Conservation (phyloP, 2,329 filamentous ascomycete species). For the Aspergillus hortae region DNA sequence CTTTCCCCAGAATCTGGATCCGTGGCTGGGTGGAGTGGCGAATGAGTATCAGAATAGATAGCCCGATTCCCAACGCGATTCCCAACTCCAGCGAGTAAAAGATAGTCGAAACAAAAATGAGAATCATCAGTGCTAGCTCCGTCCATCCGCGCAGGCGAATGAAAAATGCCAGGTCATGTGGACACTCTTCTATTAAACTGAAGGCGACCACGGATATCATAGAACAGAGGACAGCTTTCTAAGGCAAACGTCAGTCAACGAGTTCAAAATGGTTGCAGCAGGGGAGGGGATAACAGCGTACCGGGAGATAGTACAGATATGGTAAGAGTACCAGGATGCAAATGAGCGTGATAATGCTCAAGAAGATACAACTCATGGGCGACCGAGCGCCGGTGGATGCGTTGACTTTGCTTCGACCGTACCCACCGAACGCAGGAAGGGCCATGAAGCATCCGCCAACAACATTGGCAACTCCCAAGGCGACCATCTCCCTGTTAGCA, state of each 20-base stretch:
- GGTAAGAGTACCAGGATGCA: slow-evolving; percentile 80
- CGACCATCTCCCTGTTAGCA: slow-evolving; percentile 89
- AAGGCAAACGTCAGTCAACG: neutral
- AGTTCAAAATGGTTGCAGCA: neutral
- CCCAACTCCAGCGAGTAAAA: slow-evolving; percentile 93
- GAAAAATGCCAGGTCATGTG: slow-evolving; percentile 90
- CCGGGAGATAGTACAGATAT: slow-evolving; percentile 93
- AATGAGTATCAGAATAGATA: slow-evolving; percentile 86
- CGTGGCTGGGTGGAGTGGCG: slow-evolving; percentile 86
- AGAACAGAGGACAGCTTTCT: slow-evolving; percentile 89
- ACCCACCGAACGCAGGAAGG: slow-evolving; percentile 90
- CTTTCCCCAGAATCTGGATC: slow-evolving; percentile 91
- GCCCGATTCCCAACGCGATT: slow-evolving; percentile 87
- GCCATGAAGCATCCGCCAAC: slow-evolving; percentile 88
- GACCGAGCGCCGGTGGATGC: slow-evolving; percentile 86
- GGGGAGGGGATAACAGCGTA: slow-evolving; percentile 46
- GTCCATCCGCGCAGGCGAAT: slow-evolving; percentile 77
- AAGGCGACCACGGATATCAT: slow-evolving; percentile 96
- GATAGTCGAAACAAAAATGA: slow-evolving; percentile 88
- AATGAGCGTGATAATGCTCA: slow-evolving; percentile 77
- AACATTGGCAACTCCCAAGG: slow-evolving; percentile 86
- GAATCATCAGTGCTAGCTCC: slow-evolving; percentile 79
- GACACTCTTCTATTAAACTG: slow-evolving; percentile 91
- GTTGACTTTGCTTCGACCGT: slow-evolving; percentile 94
- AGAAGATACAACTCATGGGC: slow-evolving; percentile 86